These are phyloP conservation scores for Ganoderma leucocontextum DNA, from an alignment of 1,284 basidiomycete species.

Conservation along the genomic window DNA sequence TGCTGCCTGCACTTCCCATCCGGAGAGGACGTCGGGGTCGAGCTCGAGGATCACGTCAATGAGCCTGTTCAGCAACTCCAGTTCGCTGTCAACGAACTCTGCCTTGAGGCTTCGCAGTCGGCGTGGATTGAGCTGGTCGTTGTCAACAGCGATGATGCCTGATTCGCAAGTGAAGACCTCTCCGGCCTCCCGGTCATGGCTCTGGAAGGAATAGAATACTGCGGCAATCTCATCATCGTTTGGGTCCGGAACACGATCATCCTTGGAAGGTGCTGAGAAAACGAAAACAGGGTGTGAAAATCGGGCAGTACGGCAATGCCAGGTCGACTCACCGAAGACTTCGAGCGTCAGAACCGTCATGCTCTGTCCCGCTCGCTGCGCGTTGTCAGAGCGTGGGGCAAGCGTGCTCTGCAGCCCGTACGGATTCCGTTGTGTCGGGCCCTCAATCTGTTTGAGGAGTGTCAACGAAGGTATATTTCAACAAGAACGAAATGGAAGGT, in stretches of 20 bases:
- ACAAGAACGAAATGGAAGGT: conserved; percentile 17
- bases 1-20: conserved; percentile 90
- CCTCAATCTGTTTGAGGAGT: conserved; percentile 65
- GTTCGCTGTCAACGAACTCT: conserved; percentile 73
- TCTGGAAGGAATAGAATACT: conserved; percentile 75
- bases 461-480: not conserved
- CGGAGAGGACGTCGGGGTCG: conserved; percentile 92
- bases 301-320: not conserved
- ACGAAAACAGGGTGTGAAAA: not conserved
- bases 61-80: conserved; percentile 85
- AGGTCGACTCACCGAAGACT: conserved; percentile 70
- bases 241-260: conserved; percentile 74
- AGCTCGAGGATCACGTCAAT: conserved; percentile 80
- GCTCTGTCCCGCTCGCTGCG: conserved; percentile 69
- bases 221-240: conserved; percentile 76
- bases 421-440: conserved; percentile 77
- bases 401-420: conserved; percentile 74
- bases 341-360: conserved; percentile 90
- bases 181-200: conserved; percentile 50
- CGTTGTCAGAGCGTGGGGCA: conserved; percentile 48
- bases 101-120: conserved; percentile 56
- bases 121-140: conserved; percentile 46
- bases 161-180: conserved; percentile 50
- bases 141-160: conserved; percentile 70
- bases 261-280: conserved; percentile 66